Percentiles rank a stretch among this genome's conserved stretches.
phyloP scores from a whole-genome alignment of 495 filamentous ascomycete genomes.

The Aspergillus funiculosus region DNA sequence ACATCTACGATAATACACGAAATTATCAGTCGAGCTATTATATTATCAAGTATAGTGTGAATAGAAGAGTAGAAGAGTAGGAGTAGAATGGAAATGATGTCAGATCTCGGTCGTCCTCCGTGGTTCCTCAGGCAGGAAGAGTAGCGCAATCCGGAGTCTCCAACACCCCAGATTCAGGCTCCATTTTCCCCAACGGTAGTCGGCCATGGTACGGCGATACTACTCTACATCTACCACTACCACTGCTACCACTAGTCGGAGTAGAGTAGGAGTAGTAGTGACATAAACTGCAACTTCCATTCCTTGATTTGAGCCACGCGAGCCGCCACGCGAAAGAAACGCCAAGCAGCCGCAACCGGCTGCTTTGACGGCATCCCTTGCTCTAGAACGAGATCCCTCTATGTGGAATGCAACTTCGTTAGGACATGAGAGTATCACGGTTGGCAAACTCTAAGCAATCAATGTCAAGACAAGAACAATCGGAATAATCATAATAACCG shows the following conservation, averaged over 20 bases:
- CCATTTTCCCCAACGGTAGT: slow-evolving; percentile 1
- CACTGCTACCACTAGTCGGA: neutral
- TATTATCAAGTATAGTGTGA: no score
- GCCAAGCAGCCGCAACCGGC: neutral
- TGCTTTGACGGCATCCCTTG: neutral
- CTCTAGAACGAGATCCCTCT: neutral
- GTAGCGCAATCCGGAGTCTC: slow-evolving; percentile 20
- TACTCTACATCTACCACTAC: neutral
- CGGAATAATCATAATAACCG: no score
- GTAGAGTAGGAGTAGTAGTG: neutral
- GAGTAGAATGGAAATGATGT: no score
- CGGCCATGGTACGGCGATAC: neutral
- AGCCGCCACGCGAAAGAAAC: slow-evolving; percentile 2
- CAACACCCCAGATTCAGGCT: slow-evolving; percentile 16
- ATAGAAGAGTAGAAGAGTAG: no score
- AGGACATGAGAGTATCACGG: neutral
- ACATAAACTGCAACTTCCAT: neutral
- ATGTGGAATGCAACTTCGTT: neutral
- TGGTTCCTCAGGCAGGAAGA: no score
- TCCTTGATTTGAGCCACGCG: slow-evolving; percentile 1
- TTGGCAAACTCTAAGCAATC: neutral
- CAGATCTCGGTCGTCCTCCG: no score
- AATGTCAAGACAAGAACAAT: neutral
- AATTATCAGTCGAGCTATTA: no score
- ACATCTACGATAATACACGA: no score